These are phyloP conservation scores for Phytophthora pini DNA, from an alignment of 352 stramenopile species.

Conservation along the genomic window DNA sequence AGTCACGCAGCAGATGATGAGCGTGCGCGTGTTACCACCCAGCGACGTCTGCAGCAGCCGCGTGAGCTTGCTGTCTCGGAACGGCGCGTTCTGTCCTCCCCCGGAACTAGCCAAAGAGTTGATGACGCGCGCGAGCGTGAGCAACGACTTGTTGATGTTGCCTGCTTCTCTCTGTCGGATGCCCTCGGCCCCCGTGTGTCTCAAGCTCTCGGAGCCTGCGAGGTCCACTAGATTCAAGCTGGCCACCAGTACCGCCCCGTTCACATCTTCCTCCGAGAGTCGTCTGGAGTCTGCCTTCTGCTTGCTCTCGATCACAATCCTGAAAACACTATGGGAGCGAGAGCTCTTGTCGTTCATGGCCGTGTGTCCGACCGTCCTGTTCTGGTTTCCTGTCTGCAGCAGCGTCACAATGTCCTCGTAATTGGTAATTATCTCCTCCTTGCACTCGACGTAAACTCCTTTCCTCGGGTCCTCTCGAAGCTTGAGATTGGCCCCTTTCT, in stretches of 20 bases:
- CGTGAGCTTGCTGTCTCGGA: slow-evolving; percentile 93
- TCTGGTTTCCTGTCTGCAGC: slow-evolving; percentile 70
- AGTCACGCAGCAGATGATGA: slow-evolving; percentile 90
- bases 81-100: slow-evolving; percentile 66
- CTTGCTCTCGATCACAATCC: slow-evolving; percentile 86
- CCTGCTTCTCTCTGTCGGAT: slow-evolving; percentile 95
- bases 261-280: slow-evolving; percentile 72
- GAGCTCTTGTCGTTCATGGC: slow-evolving; percentile 86
- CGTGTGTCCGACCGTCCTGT: slow-evolving; percentile 70
- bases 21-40: slow-evolving; percentile 90
- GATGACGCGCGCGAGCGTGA: slow-evolving; percentile 96
- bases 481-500: slow-evolving; percentile 66
- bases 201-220: slow-evolving; percentile 96
- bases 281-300: slow-evolving; percentile 53
- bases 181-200: slow-evolving; percentile 95
- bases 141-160: slow-evolving; percentile 97
- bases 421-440: slow-evolving; percentile 94
- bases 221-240: slow-evolving; percentile 98
- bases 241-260: slow-evolving; percentile 91
- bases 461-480: slow-evolving; percentile 95
- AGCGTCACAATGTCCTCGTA: slow-evolving; percentile 67
- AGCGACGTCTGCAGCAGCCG: slow-evolving; percentile 92
- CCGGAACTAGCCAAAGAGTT: slow-evolving; percentile 63
- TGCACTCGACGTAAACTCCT: slow-evolving; percentile 97
- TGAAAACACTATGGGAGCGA: slow-evolving; percentile 86